These are phyloP conservation scores for Gypsophila paniculata DNA, from an alignment of 179 eudicot species.

Conservation along the genomic window DNA sequence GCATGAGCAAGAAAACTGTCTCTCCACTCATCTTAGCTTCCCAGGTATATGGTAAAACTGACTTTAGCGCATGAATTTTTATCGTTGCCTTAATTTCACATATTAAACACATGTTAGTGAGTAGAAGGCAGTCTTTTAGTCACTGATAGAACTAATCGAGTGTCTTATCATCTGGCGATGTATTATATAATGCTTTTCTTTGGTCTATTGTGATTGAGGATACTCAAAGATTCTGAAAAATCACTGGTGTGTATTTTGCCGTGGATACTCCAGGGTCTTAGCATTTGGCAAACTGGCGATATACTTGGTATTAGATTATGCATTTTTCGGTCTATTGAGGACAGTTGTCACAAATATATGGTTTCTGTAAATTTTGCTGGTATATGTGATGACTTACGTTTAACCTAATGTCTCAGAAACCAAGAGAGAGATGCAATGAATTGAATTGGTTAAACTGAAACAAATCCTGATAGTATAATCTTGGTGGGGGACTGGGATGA, in stretches of 20 bases:
- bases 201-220: background rate
- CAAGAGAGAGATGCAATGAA: background rate
- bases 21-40: slow-evolving; percentile 36
- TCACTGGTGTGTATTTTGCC: background rate
- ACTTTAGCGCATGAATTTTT: background rate
- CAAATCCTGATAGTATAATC: background rate
- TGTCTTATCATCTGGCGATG: background rate
- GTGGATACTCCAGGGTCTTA: background rate
- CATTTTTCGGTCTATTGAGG: too few species aligned
- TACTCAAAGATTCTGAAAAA: background rate
- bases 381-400: too few species aligned
- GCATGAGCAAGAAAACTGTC: slow-evolving; percentile 26
- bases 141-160: background rate
- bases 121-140: background rate
- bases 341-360: background rate
- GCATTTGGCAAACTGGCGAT: too few species aligned
- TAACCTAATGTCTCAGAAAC: background rate
- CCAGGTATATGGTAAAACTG: slow-evolving; percentile 23
- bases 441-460: background rate
- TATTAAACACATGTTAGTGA: background rate
- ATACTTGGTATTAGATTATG: too few species aligned
- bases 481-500: background rate
- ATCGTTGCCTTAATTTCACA: background rate
- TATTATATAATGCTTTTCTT: background rate
- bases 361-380: too few species aligned